These are phyloP conservation scores for Neurospora terricola DNA, from an alignment of 495 filamentous ascomycete species.

Conservation along the genomic window DNA sequence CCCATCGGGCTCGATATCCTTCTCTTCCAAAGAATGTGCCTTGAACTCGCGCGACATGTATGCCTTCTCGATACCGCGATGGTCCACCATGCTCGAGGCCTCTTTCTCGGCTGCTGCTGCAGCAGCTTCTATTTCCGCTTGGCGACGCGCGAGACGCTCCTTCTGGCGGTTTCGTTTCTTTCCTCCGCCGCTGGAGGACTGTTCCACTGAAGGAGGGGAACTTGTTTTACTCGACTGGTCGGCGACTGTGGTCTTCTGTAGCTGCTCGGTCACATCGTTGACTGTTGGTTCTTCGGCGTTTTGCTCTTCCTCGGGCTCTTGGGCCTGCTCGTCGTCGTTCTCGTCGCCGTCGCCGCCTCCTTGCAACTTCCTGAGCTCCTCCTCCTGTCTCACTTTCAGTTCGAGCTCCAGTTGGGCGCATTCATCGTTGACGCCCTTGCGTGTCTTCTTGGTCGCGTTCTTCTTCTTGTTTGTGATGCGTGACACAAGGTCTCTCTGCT, in stretches of 20 bases:
- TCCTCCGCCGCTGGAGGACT: slow-evolving; percentile 7
- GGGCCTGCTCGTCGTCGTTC: background rate
- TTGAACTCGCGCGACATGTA: slow-evolving; percentile 58
- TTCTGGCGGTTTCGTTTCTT: slow-evolving; percentile 89
- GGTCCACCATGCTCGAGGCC: slow-evolving; percentile 63
- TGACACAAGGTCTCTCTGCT: slow-evolving; percentile 74
- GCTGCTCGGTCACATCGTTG: slow-evolving; percentile 8
- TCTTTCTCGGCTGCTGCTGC: slow-evolving; percentile 59
- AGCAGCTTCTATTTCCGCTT: slow-evolving; percentile 68
- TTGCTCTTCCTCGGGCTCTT: background rate
- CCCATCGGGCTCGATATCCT: slow-evolving; percentile 78
- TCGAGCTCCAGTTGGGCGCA: slow-evolving; percentile 63
- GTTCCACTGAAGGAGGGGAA: background rate
- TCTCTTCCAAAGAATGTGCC: slow-evolving; percentile 54
- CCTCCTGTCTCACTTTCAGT: slow-evolving; percentile 55
- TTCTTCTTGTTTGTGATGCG: slow-evolving; percentile 92
- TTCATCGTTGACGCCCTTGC: slow-evolving; percentile 79
- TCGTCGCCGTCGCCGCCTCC: slow-evolving; percentile 15
- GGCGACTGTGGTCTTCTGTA: slow-evolving; percentile 13
- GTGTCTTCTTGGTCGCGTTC: slow-evolving; percentile 88
- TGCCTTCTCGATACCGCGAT: slow-evolving; percentile 58
- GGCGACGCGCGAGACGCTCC: slow-evolving; percentile 77
- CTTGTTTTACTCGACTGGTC: background rate
- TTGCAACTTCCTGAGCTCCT: slow-evolving; percentile 52
- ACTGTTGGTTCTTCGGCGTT: background rate